Conservation (phyloP, 306 rosid species). For the Prunus padus region DNA sequence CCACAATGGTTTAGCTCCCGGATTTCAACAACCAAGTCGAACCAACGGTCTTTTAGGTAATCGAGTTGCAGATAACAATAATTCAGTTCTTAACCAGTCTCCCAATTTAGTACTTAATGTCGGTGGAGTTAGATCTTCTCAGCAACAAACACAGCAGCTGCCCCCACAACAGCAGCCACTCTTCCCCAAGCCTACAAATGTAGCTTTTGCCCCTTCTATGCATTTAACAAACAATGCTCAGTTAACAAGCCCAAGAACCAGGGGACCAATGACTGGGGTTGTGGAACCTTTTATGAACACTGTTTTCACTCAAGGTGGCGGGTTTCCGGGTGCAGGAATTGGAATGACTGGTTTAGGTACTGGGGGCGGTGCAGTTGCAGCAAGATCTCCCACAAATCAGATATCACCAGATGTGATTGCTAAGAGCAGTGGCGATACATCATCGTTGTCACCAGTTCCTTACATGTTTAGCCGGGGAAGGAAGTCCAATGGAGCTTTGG, state of each 20-base stretch:
- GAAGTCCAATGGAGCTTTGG: conserved; percentile 50
- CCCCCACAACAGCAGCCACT: conserved; percentile 46
- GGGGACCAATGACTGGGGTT: conserved; percentile 45
- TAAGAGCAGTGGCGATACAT: conserved; percentile 33
- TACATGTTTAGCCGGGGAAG: conserved; percentile 68
- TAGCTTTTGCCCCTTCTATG: conserved; percentile 58
- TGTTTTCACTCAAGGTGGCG: conserved; percentile 39
- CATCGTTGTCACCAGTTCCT: conserved; percentile 65
- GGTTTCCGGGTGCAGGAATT: conserved; percentile 28
- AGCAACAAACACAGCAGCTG: conserved; percentile 39
- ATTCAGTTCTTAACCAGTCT: conserved; percentile 46
- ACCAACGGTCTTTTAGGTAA: conserved; percentile 45
- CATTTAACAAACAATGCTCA: conserved; percentile 56
- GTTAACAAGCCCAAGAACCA: conserved; percentile 40
- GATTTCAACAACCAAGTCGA: conserved; percentile 52
- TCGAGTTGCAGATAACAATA: conserved; percentile 39
- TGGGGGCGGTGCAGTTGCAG: conserved; percentile 34
- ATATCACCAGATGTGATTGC: conserved; percentile 51
- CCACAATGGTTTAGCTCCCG: conserved; percentile 35
- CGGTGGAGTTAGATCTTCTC: conserved; percentile 43
- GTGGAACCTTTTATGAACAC: conserved; percentile 53
- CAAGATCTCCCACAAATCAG: conserved; percentile 52
- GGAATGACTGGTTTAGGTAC: conserved; percentile 54
- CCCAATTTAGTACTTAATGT: conserved; percentile 40
- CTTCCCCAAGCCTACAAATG: conserved; percentile 63